Conservation (phyloP, 176 grass and related monocot species). For the Ampelocalamus luodianensis region DNA sequence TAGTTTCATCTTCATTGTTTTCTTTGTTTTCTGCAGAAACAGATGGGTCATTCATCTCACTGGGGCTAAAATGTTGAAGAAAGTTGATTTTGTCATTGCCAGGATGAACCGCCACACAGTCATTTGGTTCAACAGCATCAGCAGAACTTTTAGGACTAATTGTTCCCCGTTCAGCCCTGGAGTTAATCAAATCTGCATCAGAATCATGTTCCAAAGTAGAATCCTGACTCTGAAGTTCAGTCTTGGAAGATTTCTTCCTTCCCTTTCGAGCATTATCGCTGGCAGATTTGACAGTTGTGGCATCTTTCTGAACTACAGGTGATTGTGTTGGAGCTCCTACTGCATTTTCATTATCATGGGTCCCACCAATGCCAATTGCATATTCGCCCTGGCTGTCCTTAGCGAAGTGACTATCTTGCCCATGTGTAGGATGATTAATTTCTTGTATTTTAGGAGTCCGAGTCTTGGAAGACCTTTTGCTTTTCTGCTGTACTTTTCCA, state of each 20-base stretch:
- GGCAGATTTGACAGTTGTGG: conserved; percentile 2
- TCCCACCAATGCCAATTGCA: neutral
- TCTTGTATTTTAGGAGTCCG: neutral
- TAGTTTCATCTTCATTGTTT: conserved; percentile 40
- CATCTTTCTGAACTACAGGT: conserved; percentile 38
- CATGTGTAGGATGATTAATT: conserved; percentile 32
- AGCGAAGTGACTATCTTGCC: conserved; percentile 15
- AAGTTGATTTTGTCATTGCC: conserved; percentile 50
- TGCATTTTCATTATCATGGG: conserved; percentile 36
- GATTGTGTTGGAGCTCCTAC: conserved; percentile 21
- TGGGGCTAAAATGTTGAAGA: conserved; percentile 46
- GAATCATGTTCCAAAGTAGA: conserved; percentile 26
- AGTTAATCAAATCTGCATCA: conserved; percentile 41
- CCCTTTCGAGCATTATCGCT: conserved; percentile 42
- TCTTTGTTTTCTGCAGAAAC: conserved; percentile 39
- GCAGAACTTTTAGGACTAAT: conserved; percentile 40
- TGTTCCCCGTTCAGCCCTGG: conserved; percentile 13
- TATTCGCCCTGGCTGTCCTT: conserved; percentile 36
- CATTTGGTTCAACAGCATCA: conserved; percentile 42
- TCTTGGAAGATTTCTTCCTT: conserved; percentile 51
- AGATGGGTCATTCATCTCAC: conserved; percentile 29
- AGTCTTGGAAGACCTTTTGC: conserved; percentile 28
- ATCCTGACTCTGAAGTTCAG: conserved; percentile 50
- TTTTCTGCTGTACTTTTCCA: conserved; percentile 46
- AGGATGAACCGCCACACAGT: neutral